Base-by-base conservation (phyloP, 805 yeast species). In the Maudiozyma saulgeensis region DNA sequence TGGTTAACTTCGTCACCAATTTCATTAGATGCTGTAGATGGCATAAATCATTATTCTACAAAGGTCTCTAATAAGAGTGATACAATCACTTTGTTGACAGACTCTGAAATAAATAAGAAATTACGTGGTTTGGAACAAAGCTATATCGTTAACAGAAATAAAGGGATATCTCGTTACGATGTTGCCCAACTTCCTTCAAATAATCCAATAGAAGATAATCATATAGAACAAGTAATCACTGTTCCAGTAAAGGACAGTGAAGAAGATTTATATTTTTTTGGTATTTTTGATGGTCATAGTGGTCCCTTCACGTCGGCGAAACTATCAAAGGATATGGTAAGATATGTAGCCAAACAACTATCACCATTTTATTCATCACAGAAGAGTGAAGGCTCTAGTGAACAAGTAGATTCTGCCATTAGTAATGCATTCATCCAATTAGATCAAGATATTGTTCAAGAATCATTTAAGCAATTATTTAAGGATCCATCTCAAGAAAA, bases 221-320 rank as follows among this genome's bases (percentile, higher is more conserved):
- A 93, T 51, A 78, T 91, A 2, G 98, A 90, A 61, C 84, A 83
- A 53, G 80, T 86, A 35, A 78, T 85, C 8, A 85, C 84, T 49
- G 82, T 82, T 0, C 87, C 89, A 6, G 64, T 72, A 44, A 54
- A 52, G n/a, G 73, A 75, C 66, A 58, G 69, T 58, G 56, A 59
- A 21, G 55, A 57, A 0, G 96, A 91, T 65, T 84, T 96, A 85
- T 84, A 86, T 77, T 88, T 93, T 62, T 93, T 95, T 79, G 96
- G 98, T 5, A 80, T 93, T 0, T 91, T 84, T 63, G 99, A 93
- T 67, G 99, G 99, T 12, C 99, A 93, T 67, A 89, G 96, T 3
- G 99, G 99, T 21, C 89, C 95, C 81, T 86, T 87, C 55, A 93
- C 99, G 1, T 81, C 91, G 49, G 78, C 86, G n/a, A 87, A 82